phyloP scores from a whole-genome alignment of 176 grass and related monocot genomes.

The Aegilops longissima region DNA sequence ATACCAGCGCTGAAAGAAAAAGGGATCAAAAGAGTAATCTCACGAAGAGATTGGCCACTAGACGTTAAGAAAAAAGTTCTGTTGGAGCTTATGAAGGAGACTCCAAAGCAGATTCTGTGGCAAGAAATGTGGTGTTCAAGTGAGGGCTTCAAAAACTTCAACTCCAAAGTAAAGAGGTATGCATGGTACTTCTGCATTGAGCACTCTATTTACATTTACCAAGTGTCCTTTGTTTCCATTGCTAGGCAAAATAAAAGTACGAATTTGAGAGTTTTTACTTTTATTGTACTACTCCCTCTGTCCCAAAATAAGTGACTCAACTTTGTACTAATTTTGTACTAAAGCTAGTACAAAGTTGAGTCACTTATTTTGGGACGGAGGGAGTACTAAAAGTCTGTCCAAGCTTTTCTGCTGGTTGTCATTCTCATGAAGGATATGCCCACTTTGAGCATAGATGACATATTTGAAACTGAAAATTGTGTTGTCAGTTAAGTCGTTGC shows the following conservation, averaged over 20 bases:
- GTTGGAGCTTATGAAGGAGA: slow-evolving; percentile 96
- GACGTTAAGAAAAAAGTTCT: slow-evolving; percentile 96
- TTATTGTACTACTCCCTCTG: not conserved
- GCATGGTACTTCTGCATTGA: slow-evolving; percentile 27
- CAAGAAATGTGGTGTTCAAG: slow-evolving; percentile 98
- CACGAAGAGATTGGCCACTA: slow-evolving; percentile 95
- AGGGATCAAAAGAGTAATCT: slow-evolving; percentile 98
- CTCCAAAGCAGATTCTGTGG: slow-evolving; percentile 85
- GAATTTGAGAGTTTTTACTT: not conserved
- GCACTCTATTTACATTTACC: slow-evolving; percentile 13
- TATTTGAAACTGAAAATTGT: slow-evolving; percentile 5
- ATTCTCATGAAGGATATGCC: slow-evolving; percentile 11
- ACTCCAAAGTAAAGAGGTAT: slow-evolving; percentile 90
- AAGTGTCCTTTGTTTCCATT: slow-evolving; percentile 12
- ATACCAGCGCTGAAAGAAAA: slow-evolving; percentile 99
- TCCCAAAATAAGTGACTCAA: no score
- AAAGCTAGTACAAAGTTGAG: no score
- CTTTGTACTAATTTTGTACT: no score
- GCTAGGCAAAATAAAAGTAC: slow-evolving; percentile 25
- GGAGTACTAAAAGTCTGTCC: not conserved
- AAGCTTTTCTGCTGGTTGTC: slow-evolving; percentile 2
- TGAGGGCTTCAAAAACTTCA: slow-evolving; percentile 91
- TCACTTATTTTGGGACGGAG: no score
- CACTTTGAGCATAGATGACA: not conserved
- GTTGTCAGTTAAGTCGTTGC: slow-evolving; percentile 16